phyloP scores from a whole-genome alignment of 2,329 filamentous ascomycete genomes.

The Sporothrix protearum region DNA sequence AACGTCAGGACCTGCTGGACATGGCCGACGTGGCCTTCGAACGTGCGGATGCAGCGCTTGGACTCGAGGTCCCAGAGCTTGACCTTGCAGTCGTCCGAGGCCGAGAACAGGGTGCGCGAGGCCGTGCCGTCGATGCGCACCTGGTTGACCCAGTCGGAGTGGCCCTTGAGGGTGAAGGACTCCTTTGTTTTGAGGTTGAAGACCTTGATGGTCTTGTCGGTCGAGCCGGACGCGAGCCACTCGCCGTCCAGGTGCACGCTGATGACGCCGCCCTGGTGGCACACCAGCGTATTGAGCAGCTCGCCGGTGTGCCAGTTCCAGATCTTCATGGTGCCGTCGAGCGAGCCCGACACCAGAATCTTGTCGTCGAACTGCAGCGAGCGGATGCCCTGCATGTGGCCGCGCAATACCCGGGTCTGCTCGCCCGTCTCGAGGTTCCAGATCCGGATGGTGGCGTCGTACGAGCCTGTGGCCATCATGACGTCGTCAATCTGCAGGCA shows the following conservation, averaged over 20 bases:
- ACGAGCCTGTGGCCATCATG: constrained; percentile 84
- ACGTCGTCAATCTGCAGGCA: constrained; percentile 73
- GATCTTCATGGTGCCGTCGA: constrained; percentile 83
- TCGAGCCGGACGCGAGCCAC: constrained; percentile 81
- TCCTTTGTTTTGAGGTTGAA: constrained; percentile 87
- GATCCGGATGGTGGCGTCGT: constrained; percentile 91
- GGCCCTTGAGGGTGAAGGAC: constrained; percentile 74
- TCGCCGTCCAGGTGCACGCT: constrained; percentile 82
- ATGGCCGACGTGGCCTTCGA: constrained; percentile 88
- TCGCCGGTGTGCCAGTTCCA: constrained; percentile 97
- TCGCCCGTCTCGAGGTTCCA: constrained; percentile 91
- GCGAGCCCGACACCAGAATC: constrained; percentile 84
- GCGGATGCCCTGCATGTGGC: constrained; percentile 79
- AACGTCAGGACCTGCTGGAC: constrained; percentile 87
- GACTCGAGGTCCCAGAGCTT: constrained; percentile 71
- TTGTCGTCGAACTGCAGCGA: constrained; percentile 90
- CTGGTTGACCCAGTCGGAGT: constrained; percentile 95
- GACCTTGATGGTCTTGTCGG: constrained; percentile 85
- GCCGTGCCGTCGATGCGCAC: constrained; percentile 72
- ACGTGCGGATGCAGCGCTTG: constrained; percentile 69
- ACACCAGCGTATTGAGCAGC: constrained; percentile 74
- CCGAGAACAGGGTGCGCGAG: constrained; percentile 84
- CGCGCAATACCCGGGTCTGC: constrained; percentile 76
- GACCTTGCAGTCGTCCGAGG: constrained; percentile 87
- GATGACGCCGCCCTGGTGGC: constrained; percentile 79